phyloP scores from a whole-genome alignment of 495 filamentous ascomycete species.

The Aspergillus campestris region DNA sequence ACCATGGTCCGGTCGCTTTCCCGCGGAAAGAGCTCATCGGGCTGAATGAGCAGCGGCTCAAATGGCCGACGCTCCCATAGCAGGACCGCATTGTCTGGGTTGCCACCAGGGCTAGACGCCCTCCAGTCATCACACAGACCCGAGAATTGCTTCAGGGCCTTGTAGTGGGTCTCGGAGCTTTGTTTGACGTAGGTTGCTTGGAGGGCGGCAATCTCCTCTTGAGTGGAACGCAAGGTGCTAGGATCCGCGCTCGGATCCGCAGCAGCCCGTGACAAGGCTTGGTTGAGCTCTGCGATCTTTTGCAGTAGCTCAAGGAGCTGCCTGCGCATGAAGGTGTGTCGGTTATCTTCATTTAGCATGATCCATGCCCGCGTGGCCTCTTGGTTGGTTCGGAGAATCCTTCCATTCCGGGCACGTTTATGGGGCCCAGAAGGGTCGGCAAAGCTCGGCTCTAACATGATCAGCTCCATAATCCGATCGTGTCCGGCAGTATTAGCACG shows the following conservation, averaged over 20 bases:
- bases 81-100: constrained; percentile 38
- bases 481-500: constrained; percentile 13
- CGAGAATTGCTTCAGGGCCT: constrained; percentile 10
- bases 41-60: constrained; percentile 43
- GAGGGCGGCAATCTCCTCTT: constrained; percentile 14
- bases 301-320: constrained; percentile 17
- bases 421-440: background rate
- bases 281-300: constrained; percentile 18
- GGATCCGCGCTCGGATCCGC: constrained; percentile 20
- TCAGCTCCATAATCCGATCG: constrained; percentile 9
- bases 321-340: constrained; percentile 16
- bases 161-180: constrained; percentile 14
- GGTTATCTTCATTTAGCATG: constrained; percentile 29
- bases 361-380: constrained; percentile 5
- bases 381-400: constrained; percentile 1
- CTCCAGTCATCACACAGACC: constrained; percentile 18
- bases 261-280: constrained; percentile 23
- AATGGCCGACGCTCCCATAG: constrained; percentile 56
- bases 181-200: constrained; percentile 4
- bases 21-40: constrained; percentile 50
- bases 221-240: constrained; percentile 21
- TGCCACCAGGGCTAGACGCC: constrained; percentile 7
- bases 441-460: constrained; percentile 6
- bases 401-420: background rate
- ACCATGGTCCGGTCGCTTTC: constrained; percentile 14